Base-by-base conservation (phyloP, 2,329 filamentous ascomycete genomes). In the Emydomyces testavorans region DNA sequence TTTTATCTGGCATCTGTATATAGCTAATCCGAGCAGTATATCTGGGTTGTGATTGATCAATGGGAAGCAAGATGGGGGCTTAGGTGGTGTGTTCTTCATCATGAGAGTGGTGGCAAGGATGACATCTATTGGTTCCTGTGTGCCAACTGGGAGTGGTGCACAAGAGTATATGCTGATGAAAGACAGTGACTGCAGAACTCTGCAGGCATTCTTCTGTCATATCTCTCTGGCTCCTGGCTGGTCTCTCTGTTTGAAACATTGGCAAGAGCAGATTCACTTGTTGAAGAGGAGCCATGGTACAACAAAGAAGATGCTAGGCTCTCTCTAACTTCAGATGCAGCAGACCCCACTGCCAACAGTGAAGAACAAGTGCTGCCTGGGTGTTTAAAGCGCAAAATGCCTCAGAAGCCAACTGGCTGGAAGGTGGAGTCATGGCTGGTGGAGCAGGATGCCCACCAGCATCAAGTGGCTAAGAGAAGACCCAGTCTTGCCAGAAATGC, bases 61-160 rank as follows among this genome's bases (percentile, higher is more conserved):
- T 38, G 36, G 36, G 16, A 15, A n/a, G 21, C 35, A 13, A 21
- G 36, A 35, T 18, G 23, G 21, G 31, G n/a, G 6, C 29, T 46
- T 18, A 7, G n/a, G 21, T 10, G 34, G 26, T 29, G 35, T 45
- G 6, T 15, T 7, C 16, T 6, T 21, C 7, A 38, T 3, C 36
- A 6, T 21, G 36, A 6, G 36, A 38, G 7, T 20, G 16, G 36
- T 15, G 20, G 20, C 16, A 38, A 38, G 20, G 36, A 38, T 21
- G 36, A 38, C 20, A 38, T 38, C 36, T 38, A 38, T 15, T 15
- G 10, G 36, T 38, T 38, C 16, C 29, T 45, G 16, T 35, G 34
- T 36, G 29, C 42, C 16, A 31, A 45, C 32, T 45, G 42, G 28
- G 23, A 31, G 28, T 35, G 21, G 42, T 34, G 42, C 32, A 45